Evolutionary conservation across 2,329 filamentous ascomycete species (phyloP).

Genomic region (Beauveria varroae): DNA sequence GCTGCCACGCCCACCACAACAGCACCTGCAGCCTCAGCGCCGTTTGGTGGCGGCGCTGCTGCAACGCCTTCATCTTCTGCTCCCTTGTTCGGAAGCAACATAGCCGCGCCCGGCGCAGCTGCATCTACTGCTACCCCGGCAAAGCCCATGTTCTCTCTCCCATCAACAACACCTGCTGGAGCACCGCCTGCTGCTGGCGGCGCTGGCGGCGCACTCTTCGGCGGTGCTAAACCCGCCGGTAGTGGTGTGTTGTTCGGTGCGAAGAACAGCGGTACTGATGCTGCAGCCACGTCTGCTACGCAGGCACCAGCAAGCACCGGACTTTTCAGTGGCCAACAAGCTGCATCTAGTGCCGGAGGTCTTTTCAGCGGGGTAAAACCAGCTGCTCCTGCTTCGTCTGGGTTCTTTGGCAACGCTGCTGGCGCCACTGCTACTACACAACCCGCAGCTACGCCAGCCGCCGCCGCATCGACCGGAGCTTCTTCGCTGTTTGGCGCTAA

Average conservation of each 20-base stretch:
- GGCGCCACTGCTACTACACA: conserved; percentile 22
- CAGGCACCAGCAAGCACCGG: conserved; percentile 10
- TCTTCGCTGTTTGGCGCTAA: conserved; percentile 19
- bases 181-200: conserved; percentile 37
- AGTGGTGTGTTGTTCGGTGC: conserved; percentile 12
- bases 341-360: conserved; percentile 14
- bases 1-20: conserved; percentile 15
- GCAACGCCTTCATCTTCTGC: background rate
- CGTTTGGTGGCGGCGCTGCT: conserved; percentile 24
- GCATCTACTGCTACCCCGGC: conserved; percentile 28
- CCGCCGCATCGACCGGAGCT: conserved; percentile 13
- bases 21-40: conserved; percentile 19
- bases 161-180: conserved; percentile 49
- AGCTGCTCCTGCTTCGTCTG: conserved; percentile 16
- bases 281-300: conserved; percentile 11
- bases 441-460: conserved; percentile 15
- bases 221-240: conserved; percentile 13
- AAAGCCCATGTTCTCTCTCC: conserved; percentile 41
- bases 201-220: conserved; percentile 26
- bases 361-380: conserved; percentile 22
- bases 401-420: conserved; percentile 25
- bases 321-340: conserved; percentile 15
- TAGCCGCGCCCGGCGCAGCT: conserved; percentile 21
- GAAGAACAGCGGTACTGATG: conserved; percentile 15
- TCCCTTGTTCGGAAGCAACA: conserved; percentile 22